phyloP scores from a whole-genome alignment of 2,329 filamentous ascomycete species.

The Mollisiaceae sp. region DNA sequence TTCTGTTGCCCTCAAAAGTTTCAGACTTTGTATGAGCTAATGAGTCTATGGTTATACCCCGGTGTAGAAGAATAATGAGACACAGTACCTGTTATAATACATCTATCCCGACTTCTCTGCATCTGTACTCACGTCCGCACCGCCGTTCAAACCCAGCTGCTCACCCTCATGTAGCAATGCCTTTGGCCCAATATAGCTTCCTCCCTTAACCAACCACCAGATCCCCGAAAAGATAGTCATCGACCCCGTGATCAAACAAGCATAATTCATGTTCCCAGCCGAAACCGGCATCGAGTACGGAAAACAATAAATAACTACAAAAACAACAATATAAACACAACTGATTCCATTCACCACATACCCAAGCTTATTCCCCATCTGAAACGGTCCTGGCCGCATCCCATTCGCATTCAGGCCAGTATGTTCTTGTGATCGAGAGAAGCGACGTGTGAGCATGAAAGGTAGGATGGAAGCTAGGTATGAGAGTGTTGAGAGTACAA shows the following conservation, averaged over 20 bases:
- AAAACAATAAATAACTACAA: constrained; percentile 69
- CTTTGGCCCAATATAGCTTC: constrained; percentile 36
- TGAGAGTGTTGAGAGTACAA: constrained; percentile 58
- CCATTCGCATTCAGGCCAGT: constrained; percentile 36
- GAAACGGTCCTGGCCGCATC: constrained; percentile 62
- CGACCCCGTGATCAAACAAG: constrained; percentile 51
- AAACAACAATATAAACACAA: constrained; percentile 63
- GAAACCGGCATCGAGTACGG: constrained; percentile 53
- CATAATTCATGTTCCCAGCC: constrained; percentile 59
- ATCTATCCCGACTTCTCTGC: neutral
- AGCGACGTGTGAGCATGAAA: constrained; percentile 53
- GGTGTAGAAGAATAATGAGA: neutral
- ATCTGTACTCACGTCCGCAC: neutral
- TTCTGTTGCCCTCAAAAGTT: neutral
- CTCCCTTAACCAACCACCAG: constrained; percentile 49
- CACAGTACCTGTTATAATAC: no score
- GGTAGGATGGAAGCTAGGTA: constrained; percentile 69
- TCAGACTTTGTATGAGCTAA: neutral
- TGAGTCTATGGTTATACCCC: neutral
- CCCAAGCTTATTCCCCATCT: constrained; percentile 54
- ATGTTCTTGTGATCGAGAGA: constrained; percentile 16
- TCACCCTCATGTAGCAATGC: constrained; percentile 22
- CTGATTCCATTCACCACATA: constrained; percentile 57
- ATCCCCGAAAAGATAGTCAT: constrained; percentile 46
- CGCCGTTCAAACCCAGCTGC: neutral